Evolutionary conservation across 2,329 filamentous ascomycete genomes (phyloP), one percentile per base, ranked within the genome.

Genomic region (Geosmithia flava): DNA sequence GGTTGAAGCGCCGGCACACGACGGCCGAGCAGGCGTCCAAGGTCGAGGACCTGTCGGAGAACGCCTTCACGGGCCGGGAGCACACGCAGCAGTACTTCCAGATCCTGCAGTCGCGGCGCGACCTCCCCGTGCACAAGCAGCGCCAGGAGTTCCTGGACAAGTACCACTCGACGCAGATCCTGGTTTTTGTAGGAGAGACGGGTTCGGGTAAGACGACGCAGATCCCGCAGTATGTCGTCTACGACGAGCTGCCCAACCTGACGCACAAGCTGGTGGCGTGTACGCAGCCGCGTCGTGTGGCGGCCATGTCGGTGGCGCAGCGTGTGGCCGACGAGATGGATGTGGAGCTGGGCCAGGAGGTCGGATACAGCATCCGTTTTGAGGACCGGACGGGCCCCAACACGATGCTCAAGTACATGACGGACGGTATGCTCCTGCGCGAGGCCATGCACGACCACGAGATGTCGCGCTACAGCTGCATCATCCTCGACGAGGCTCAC

Each of bases 171-270:
- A 87, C 83, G 20, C 93, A 98, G 68, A 96, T 98, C 56, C 81
- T 98, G 52, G 93, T 98, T 59, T 96, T 98, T 60, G 93, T 98
- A 54, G 93, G 93, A 71, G 93, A 98, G 74, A 98, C 93, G 8
- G 93, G 94, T 80, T 98, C 93, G 55, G 93, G 93, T 71, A 98
- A 98, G 73, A 98, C 93, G 4, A 98, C 93, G 0, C 93, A 98
- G 72, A 97, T 98, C 52, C 93, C 93, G 2, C 93, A 98, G 66
- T 98, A 96, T 65, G 91, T 98, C 55, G 80, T 98, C 41, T 97
- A 85, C 74, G 93, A 98, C 68, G 93, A 98, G 67, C 77, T 96
- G 30, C 91, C 93, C 23, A 87, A 97, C 59, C 72, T 81, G 53
- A 81, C 83, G 56, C 78, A 81, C 62, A 96, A 96, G 72, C 83